Conservation (phyloP, 2,329 filamentous ascomycete species). For the Xylariaceae sp. region DNA sequence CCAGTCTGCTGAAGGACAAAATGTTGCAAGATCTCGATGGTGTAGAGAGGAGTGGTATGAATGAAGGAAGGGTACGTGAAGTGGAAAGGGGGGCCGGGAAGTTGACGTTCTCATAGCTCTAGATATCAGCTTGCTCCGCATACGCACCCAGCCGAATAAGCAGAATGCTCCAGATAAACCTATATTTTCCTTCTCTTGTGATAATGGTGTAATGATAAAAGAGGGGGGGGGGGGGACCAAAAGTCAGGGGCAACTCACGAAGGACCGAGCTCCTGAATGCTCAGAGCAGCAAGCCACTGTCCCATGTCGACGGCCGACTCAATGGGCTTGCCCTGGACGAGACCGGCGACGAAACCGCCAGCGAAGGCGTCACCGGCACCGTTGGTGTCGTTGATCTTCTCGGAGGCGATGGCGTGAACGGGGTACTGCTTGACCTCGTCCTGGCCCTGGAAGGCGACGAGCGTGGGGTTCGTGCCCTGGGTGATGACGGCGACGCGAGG, state of each 20-base stretch:
- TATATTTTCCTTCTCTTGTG: neutral
- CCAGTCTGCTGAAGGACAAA: too few species aligned
- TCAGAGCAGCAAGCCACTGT: conserved; percentile 91
- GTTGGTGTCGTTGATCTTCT: conserved; percentile 90
- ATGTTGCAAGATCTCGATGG: neutral
- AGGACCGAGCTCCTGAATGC: conserved; percentile 92
- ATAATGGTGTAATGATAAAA: neutral
- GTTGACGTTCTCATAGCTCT: neutral
- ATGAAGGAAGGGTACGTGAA: neutral
- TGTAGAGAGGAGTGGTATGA: neutral
- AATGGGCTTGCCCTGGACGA: conserved; percentile 79
- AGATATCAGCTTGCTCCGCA: neutral
- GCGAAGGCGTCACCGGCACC: conserved; percentile 97
- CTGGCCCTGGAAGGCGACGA: conserved; percentile 73
- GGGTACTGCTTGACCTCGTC: conserved; percentile 70
- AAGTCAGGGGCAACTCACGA: conserved; percentile 62
- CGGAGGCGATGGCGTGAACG: conserved; percentile 72
- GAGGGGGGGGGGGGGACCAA: conserved; percentile 2
- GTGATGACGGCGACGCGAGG: conserved; percentile 88
- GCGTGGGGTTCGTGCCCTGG: conserved; percentile 86
- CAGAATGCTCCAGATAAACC: neutral
- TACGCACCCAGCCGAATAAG: neutral
- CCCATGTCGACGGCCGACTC: conserved; percentile 82
- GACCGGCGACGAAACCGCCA: conserved; percentile 85
- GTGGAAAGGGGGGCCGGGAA: too few species aligned